Evolutionary conservation across 2,329 filamentous ascomycete genomes (phyloP).

Genomic region (Neofusicoccum ribis): DNA sequence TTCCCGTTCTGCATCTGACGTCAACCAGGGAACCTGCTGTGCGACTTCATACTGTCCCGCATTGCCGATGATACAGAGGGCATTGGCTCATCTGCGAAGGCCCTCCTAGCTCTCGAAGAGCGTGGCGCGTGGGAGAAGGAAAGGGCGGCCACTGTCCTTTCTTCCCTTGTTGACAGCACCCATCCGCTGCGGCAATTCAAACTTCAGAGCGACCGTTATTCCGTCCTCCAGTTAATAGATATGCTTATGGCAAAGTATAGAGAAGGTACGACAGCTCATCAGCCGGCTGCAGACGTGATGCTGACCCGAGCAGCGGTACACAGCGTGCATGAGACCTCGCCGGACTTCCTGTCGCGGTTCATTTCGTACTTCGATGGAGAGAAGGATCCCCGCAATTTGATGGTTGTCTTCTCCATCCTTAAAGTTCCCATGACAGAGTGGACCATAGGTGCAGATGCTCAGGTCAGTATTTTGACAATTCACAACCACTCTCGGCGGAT

Average conservation of each 20-base stretch:
- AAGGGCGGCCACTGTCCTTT: constrained; percentile 55
- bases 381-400: constrained; percentile 68
- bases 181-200: constrained; percentile 63
- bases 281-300: not conserved
- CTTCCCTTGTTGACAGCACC: constrained; percentile 52
- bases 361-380: constrained; percentile 67
- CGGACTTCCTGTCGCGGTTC: constrained; percentile 60
- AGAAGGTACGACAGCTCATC: constrained; percentile 42
- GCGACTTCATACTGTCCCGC: constrained; percentile 64
- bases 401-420: constrained; percentile 69
- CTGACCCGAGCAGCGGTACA: constrained; percentile 46
- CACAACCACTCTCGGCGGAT: not conserved
- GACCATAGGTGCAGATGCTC: constrained; percentile 61
- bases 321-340: constrained; percentile 52
- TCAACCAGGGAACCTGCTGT: constrained; percentile 55
- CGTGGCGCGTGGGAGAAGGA: constrained; percentile 61
- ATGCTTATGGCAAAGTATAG: constrained; percentile 63
- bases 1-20: constrained; percentile 4
- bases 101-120: constrained; percentile 59
- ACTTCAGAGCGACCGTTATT: constrained; percentile 60
- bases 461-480: constrained; percentile 42
- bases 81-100: constrained; percentile 59
- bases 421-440: constrained; percentile 69
- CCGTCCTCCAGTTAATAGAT: constrained; percentile 63
- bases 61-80: constrained; percentile 58